phyloP scores from a whole-genome alignment of 768 basidiomycete species.

The Clitopilus passeckerianus region DNA sequence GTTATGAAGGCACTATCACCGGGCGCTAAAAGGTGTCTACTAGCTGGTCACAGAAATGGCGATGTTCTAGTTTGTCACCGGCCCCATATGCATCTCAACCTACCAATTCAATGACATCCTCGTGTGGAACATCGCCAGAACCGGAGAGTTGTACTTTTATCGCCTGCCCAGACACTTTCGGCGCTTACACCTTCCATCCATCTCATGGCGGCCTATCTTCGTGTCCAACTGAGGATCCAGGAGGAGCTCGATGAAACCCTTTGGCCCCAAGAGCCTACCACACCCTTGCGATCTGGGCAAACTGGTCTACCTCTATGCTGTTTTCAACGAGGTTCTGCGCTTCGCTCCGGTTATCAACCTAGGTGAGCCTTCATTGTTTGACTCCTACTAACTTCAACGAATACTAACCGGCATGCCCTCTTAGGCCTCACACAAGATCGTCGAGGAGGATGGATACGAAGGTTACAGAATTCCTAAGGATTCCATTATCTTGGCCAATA shows the following conservation, averaged over 20 bases:
- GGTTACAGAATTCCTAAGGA: constrained; percentile 41
- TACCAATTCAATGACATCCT: constrained; percentile 13
- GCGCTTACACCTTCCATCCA: constrained; percentile 40
- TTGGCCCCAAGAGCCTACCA: constrained; percentile 26
- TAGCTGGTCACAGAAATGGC: not conserved
- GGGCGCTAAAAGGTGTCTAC: no score
- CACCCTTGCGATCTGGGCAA: constrained; percentile 22
- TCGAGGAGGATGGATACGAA: constrained; percentile 38
- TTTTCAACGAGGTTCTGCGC: constrained; percentile 34
- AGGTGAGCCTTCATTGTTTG: constrained; percentile 16
- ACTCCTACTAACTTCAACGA: not conserved
- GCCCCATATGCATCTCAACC: not conserved
- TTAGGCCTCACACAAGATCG: constrained; percentile 34
- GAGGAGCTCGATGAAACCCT: constrained; percentile 34
- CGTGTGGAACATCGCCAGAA: constrained; percentile 56
- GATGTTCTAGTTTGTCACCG: not conserved
- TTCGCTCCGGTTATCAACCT: constrained; percentile 36
- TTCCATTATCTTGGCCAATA: constrained; percentile 38
- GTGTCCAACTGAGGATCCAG: constrained; percentile 32
- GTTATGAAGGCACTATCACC: no score
- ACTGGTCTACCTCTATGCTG: constrained; percentile 26
- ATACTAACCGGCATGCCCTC: not conserved
- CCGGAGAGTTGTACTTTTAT: constrained; percentile 75
- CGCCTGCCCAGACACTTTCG: constrained; percentile 42
- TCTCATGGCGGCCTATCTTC: constrained; percentile 42